Evolutionary conservation across 2,329 filamentous ascomycete genomes (phyloP), one percentile per base, ranked within the genome.

Genomic region (Monosporascus sp.): DNA sequence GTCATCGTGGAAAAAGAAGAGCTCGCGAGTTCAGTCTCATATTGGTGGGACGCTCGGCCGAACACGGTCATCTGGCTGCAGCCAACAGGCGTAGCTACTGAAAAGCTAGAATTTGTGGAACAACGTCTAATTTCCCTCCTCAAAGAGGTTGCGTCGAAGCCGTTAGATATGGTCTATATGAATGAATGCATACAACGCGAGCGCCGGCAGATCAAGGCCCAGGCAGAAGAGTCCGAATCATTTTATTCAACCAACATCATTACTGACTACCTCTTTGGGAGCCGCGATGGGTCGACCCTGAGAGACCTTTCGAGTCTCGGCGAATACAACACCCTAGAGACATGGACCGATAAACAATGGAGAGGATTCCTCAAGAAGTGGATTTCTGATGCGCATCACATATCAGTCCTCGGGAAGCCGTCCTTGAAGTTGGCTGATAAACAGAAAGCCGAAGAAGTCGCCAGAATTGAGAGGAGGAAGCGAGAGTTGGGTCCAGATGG

Each of bases 1-100:
- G 81, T 86, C 19, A 80, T 99, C 56, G 94, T 99, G 2, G 94
- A 99, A 67, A 91, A 87, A 63, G 93, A 97, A 70, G 89, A 96
- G 61, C 81, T 97, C 46, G 89, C 91, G 3, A 97, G 91, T 71
- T 89, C 87, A 7, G 85, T 97, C 11, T 85, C 86, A 48, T 91
- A 88, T 69, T 87, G 83, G 69, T 87, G 84, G 63, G 91, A 97
- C 58, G 81, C 85, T 26, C 84, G 92, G 48, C 91, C 92, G 2
- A 87, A 90, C 59, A 87, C 86, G 14, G 81, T 96, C 50, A 90
- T 97, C 53, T 91, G 87, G 79, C 86, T 99, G 64, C 87, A 89
- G 52, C 81, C 96, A 24, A 91, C 87, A 5, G 88, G 91, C 54
- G 93, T 99, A 5, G 89, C 88, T 26, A 96, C 93, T 0, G 87